Evolutionary conservation across 768 basidiomycete genomes (phyloP).

Genomic region (Tremella yokohamensis): DNA sequence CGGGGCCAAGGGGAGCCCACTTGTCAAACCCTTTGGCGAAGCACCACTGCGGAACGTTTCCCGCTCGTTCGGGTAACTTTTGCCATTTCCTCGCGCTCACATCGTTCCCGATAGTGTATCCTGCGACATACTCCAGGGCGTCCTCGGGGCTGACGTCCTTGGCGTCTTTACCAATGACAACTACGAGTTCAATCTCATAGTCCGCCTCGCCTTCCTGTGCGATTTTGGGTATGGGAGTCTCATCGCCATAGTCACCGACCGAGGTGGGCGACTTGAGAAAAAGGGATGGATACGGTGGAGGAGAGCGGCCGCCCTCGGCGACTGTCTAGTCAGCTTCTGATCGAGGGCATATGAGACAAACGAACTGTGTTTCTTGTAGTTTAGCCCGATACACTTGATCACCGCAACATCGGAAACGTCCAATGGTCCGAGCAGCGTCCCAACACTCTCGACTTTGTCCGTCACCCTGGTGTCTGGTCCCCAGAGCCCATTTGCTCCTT

Average conservation of each 20-base stretch:
- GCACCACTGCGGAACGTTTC: conserved; percentile 23
- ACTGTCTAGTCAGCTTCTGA: conserved; percentile 6
- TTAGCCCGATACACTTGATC: conserved; percentile 17
- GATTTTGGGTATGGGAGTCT: conserved; percentile 17
- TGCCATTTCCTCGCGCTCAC: conserved; percentile 27
- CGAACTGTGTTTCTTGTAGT: conserved; percentile 27
- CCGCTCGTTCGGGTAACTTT: conserved; percentile 9
- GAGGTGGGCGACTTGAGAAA: conserved; percentile 42
- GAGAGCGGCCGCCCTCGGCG: conserved; percentile 22
- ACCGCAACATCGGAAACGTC: conserved; percentile 6
- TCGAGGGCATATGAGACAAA: background rate
- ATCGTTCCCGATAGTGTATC: conserved; percentile 51
- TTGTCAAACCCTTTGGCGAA: conserved; percentile 42
- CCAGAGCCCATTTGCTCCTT: background rate
- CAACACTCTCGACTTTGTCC: background rate
- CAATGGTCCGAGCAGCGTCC: conserved; percentile 18
- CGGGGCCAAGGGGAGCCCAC: conserved; percentile 46
- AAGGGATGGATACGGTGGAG: conserved; percentile 27
- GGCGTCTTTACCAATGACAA: conserved; percentile 70
- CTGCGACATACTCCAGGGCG: conserved; percentile 78
- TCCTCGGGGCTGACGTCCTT: conserved; percentile 72
- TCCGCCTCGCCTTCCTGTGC: conserved; percentile 26
- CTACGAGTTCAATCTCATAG: conserved; percentile 47
- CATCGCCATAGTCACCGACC: conserved; percentile 15
- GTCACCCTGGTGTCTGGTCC: too few relatives aligned